Base-by-base conservation (phyloP, 2,329 filamentous ascomycete genomes). In the Daldinia sp. region DNA sequence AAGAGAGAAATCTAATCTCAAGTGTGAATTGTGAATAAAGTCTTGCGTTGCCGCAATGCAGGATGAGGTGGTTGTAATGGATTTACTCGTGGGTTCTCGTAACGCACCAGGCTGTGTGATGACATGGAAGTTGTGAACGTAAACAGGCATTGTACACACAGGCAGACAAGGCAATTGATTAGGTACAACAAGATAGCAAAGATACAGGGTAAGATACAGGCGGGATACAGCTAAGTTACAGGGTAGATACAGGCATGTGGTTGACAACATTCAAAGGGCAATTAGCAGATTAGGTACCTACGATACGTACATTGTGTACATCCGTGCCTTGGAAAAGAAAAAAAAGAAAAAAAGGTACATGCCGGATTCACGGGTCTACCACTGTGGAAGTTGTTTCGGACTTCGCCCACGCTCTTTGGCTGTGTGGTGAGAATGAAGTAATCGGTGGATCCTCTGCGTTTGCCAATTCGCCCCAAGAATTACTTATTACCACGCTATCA, bases 361-460 rank as follows among this genome's bases (percentile, higher is more conserved):
- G 37, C 35, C 62, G 50, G 65, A 63, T 67, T 67, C 53, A 60
- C 62, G 56, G 58, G 47, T 65, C 62, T 61, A 39, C 58, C 51
- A 37, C 56, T n/a, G n/a, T n/a, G n/a, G n/a, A n/a, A n/a, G n/a
- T 50, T 65, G 58, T 67, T 67, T 67, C 65, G 65, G 65, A 67
- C 62, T 56, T 63, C 53, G 49, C 49, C 55, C 58, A 59, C 35
- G 54, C 58, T 64, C 45, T 55, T 45, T 61, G 58, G 57, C 34
- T 61, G 58, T 61, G 47, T 65, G 65, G 62, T 68, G 65, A 68
- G 58, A 61, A 66, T 68, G 67, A 68, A 68, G 67, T 69, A 69
- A 67, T 69, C 51, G 60, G 67, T 69, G 64, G 64, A 56, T 60
- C 67, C 55, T 58, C 15, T 58, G 52, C 58, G 23, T 56, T 58